phyloP scores from a whole-genome alignment of 179 eudicot species.

The Beta corolliflora region DNA sequence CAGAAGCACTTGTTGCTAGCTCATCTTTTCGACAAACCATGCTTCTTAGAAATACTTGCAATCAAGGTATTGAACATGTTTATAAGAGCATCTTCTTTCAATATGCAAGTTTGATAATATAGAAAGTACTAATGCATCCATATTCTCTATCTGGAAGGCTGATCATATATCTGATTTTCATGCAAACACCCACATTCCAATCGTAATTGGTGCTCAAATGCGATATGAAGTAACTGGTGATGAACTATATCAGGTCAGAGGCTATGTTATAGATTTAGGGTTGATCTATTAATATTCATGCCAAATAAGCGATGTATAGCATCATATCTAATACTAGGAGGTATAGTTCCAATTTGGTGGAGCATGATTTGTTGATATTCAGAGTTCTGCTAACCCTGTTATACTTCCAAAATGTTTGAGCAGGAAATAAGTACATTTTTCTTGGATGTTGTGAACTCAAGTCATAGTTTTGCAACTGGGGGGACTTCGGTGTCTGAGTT shows the following conservation, averaged over 20 bases:
- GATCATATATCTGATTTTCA: constrained; percentile 71
- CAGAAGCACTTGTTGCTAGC: constrained; percentile 69
- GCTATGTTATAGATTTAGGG: too few relatives aligned
- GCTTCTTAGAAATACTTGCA: constrained; percentile 83
- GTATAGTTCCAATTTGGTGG: too few relatives aligned
- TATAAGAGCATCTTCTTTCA: background rate
- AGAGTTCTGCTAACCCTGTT: too few relatives aligned
- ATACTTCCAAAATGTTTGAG: background rate
- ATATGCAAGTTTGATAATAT: background rate
- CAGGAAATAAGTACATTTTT: constrained; percentile 73
- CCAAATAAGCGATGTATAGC: too few relatives aligned
- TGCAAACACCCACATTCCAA: constrained; percentile 80
- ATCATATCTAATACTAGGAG: too few relatives aligned
- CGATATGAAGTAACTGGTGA: constrained; percentile 88
- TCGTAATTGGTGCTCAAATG: constrained; percentile 86
- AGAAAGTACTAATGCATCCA: background rate
- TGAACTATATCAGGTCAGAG: constrained; percentile 61
- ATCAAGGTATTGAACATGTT: constrained; percentile 46
- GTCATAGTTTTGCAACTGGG: constrained; percentile 82
- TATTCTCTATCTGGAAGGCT: constrained; percentile 42
- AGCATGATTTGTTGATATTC: too few relatives aligned
- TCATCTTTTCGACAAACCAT: constrained; percentile 90
- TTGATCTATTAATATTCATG: too few relatives aligned
- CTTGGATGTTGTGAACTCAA: constrained; percentile 73
- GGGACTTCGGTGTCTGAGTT: constrained; percentile 55